phyloP scores from a whole-genome alignment of 139 green algal genomes.

The Diplosphaera chodatii region DNA sequence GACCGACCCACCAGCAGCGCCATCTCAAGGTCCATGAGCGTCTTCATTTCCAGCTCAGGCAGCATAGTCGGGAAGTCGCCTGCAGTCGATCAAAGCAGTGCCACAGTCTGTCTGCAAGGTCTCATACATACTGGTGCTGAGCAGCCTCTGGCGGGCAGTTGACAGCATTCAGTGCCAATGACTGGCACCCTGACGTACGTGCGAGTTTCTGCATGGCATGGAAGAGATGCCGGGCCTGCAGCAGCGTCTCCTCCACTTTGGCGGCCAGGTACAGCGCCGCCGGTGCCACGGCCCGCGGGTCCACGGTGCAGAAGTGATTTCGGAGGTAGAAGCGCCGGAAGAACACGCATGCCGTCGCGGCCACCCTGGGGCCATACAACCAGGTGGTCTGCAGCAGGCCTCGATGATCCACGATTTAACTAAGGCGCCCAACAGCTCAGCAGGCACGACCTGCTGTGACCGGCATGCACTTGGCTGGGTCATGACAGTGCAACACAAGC shows the following conservation, averaged over 20 bases:
- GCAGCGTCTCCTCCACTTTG: constrained; percentile 69
- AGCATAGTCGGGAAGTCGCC: constrained; percentile 1
- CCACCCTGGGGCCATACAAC: constrained; percentile 27
- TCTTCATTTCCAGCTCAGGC: constrained; percentile 31
- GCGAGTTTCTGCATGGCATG: constrained; percentile 36
- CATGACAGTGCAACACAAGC: no score
- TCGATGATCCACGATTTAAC: no score
- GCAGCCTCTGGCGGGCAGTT: no score
- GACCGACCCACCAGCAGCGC: neutral
- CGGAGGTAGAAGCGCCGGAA: constrained; percentile 55
- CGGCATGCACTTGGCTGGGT: no score
- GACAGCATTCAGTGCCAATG: no score
- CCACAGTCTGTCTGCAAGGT: constrained; percentile 21
- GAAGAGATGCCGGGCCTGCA: constrained; percentile 63
- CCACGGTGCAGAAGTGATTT: constrained; percentile 37
- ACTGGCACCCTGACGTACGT: no score
- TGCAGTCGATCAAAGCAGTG: constrained; percentile 6
- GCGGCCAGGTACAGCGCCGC: constrained; percentile 71
- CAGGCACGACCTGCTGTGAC: no score
- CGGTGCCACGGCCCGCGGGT: constrained; percentile 57
- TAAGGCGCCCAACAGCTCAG: no score
- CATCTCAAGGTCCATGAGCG: constrained; percentile 65
- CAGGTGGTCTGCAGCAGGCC: no score
- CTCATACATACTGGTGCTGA: no score
- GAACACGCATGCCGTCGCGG: constrained; percentile 51